Evolutionary conservation across 768 basidiomycete genomes (phyloP).

Genomic region (Mycena crocata): DNA sequence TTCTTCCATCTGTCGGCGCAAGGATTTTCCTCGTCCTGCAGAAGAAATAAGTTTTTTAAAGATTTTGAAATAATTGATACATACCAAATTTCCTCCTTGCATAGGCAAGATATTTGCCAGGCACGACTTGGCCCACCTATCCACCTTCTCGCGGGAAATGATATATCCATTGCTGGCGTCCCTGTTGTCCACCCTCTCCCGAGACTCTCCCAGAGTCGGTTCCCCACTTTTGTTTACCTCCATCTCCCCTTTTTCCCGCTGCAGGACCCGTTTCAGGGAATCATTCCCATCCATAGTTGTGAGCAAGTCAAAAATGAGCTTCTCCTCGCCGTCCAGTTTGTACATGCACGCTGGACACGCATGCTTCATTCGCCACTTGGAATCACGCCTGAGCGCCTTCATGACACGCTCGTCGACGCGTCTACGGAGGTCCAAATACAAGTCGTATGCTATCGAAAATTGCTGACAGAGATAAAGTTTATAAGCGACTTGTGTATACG

Average conservation of each 20-base stretch:
- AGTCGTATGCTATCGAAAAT: constrained; percentile 34
- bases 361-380: constrained; percentile 35
- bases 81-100: not conserved
- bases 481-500: constrained; percentile 5
- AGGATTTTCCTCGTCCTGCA: not conserved
- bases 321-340: constrained; percentile 35
- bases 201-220: constrained; percentile 6
- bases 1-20: not conserved
- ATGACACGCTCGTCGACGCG: constrained; percentile 15
- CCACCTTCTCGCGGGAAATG: constrained; percentile 29
- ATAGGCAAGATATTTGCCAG: not conserved
- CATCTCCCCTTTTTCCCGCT: not conserved
- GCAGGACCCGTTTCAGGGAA: constrained; percentile 34
- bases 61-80: not conserved
- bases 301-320: constrained; percentile 31
- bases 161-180: constrained; percentile 17
- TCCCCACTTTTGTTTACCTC: constrained; percentile 3
- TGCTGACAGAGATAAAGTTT: constrained; percentile 27
- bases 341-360: constrained; percentile 41
- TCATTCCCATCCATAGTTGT: constrained; percentile 42
- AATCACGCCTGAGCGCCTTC: constrained; percentile 20
- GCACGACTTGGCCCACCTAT: constrained; percentile 20
- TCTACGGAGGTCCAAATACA: constrained; percentile 31
- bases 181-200: constrained; percentile 20
- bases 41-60: not conserved